Base-by-base conservation (phyloP, 169 alveolate genomes). In the Plasmodium knowlesi region DNA sequence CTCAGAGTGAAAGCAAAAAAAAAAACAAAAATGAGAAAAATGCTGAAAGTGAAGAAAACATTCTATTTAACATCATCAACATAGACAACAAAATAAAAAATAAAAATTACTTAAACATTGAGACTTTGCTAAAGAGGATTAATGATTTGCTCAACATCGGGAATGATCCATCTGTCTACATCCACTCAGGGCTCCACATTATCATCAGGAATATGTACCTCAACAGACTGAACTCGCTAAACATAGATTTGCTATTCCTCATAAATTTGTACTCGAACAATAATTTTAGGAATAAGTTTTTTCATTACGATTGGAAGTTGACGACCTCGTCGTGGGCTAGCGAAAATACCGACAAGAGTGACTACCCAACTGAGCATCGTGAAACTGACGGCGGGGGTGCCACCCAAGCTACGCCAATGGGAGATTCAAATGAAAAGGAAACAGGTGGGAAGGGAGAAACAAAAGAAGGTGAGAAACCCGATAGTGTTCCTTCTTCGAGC, bases 191-290 rank as follows among this genome's bases (percentile, higher is more conserved):
- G 28, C 57, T 88, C 22, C 94, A 88, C 46, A 67, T 88, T 25
- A 88, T 88, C 32, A 28, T 88, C 46, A 54, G 94, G 71, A 88
- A 88, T 53, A 61, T 79, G 81, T 88, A 78, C 53, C 50, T 88
- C 73, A 76, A 79, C 78, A 88, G 74, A 9, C 72, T 88, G 53
- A 88, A 88, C 53, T 79, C 89, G 16, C 83, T 88, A 78, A 76
- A 88, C 50, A 2, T 88, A 25, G 94, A 88, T 88, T 79, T 88
- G 2, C 57, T 88, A 25, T 88, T 88, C 73, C 94, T 88, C 22
- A n/a, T 88, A 37, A 88, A 88, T 73, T 50, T 88, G 74, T 88
- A 88, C 50, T 88, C 94, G 30, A 88, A 88, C 53, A 88, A 88
- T 61, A 88, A 88, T 78, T 88, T 79, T 88, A 76, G 43, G 19